Evolutionary conservation across 1,284 basidiomycete species (phyloP), one percentile per base, ranked within the genome.

Genomic region (Sanghuangporus sanghuang): DNA sequence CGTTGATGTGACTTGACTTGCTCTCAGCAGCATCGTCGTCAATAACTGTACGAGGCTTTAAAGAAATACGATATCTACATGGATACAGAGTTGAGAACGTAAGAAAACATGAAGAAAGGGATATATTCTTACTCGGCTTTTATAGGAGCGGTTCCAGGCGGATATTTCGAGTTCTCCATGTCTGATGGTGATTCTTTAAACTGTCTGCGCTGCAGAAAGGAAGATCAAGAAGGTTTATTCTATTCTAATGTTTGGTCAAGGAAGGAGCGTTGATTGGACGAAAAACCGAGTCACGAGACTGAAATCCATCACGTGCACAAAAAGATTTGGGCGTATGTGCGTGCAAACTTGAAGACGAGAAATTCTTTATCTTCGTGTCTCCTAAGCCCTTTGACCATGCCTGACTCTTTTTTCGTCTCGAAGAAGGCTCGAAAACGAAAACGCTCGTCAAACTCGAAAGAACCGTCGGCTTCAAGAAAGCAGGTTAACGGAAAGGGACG

Each of bases 11-110:
- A 18, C 77, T 78, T 0, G 83, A 83, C 9, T 77, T 77, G 12
- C 85, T 87, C 71, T 93, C 92, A 6, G 90, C 90, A 4, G 84
- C 85, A 70, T 93, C 91, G 69, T 94, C 92, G 70, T 92, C 89
- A 9, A 82, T 81, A 3, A 76, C 70, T 56, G 73, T 73, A n/a
- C 66, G 76, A 35, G 71, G 67, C 27, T 71, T 73, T 62, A 69
- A 67, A 35, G 78, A 79, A 50, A 91, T 73, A 1, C 92, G 75
- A 70, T 80, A 93, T 75, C 90, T 92, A 69, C 3, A 44, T 23
- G 36, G 46, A 42, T 52, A 57, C 52, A 46, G 48, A 55, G 38
- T 44, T 35, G 7, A 35, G 40, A 6, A 14, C 27, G 27, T 2
- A 32, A 36, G 11, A 46, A 42, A 9, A 46, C 6, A 21, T 35